Base-by-base conservation (phyloP, 495 filamentous ascomycete species). In the Penicillium verhagenii region DNA sequence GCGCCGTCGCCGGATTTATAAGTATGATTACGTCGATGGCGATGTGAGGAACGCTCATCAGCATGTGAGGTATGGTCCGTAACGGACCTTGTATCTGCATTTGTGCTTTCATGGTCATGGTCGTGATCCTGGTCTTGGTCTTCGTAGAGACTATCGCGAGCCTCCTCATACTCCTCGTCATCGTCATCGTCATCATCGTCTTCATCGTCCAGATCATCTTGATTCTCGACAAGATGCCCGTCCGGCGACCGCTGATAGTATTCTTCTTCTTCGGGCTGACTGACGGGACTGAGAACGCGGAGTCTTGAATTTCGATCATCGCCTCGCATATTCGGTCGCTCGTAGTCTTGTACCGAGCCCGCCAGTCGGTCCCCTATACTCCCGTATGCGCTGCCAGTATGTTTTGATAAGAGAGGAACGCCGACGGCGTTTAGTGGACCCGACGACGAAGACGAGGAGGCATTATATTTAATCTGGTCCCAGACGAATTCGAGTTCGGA, bases 401-500 rank as follows among this genome's bases (percentile, higher is more conserved):
- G 51, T 42, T 52, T 67, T 40, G 59, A 64, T 62, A 69, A 43
- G 65, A 77, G 65, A 66, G 71, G 63, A 8, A 70, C 64, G 21
- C 67, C 70, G 2, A 67, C 56, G 10, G 63, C 57, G 50, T 71
- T 65, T 10, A 71, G 47, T 5, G 69, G 72, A 51, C 74, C 72
- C 6, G 83, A 81, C 1, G 82, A 81, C 6, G 82, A 77, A 2
- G 83, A 83, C 11, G 86, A 86, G 0, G 83, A 74, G 21, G 81
- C 81, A 61, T 96, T 96, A 50, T 82, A 88, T 71, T 93, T 94
- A 52, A 97, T 89, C 67, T 97, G 95, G 58, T 96, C 91, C 94
- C 94, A 98, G 42, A 98, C 92, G 64, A 97, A 98, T 72, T 97
- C 94, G 16, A 98, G 82, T 69, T 98, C 95, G n/a, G 85, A 75